These are phyloP conservation scores for Aspergillus cristatus DNA, from an alignment of 495 filamentous ascomycete species.

Conservation along the genomic window DNA sequence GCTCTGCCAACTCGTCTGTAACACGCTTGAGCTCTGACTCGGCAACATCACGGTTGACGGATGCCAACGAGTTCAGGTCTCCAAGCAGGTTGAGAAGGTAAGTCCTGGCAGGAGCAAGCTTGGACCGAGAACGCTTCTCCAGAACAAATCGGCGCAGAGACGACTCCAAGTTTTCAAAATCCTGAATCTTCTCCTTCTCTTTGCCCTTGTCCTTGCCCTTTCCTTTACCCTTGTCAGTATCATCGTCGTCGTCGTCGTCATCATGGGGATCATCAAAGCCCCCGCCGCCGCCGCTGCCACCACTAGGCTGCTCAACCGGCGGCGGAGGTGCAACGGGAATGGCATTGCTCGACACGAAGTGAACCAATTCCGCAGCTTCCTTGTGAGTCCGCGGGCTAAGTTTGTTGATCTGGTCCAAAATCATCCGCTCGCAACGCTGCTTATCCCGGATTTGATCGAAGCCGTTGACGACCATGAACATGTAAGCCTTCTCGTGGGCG, in stretches of 20 bases:
- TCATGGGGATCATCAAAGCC: constrained; percentile 39
- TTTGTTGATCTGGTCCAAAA: constrained; percentile 75
- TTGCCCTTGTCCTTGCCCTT: constrained; percentile 80
- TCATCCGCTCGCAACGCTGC: constrained; percentile 76
- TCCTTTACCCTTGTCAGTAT: constrained; percentile 35
- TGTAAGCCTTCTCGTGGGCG: constrained; percentile 93
- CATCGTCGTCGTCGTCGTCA: constrained; percentile 50
- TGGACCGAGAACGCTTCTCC: constrained; percentile 89
- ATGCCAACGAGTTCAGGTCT: constrained; percentile 72
- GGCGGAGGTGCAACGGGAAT: constrained; percentile 62
- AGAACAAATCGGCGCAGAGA: constrained; percentile 89
- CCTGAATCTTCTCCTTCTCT: constrained; percentile 73
- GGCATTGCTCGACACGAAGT: constrained; percentile 95
- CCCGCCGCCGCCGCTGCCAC: constrained; percentile 47
- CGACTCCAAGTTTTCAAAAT: constrained; percentile 82
- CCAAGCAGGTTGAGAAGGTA: constrained; percentile 91
- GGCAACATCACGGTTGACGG: constrained; percentile 80
- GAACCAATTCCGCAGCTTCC: constrained; percentile 84
- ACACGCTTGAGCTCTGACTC: constrained; percentile 81
- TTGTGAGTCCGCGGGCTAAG: constrained; percentile 88
- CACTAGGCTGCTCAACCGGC: constrained; percentile 37
- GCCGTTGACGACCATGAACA: constrained; percentile 98
- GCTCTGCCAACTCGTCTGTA: constrained; percentile 63
- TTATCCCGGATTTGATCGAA: constrained; percentile 93
- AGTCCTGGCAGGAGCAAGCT: constrained; percentile 90